Conservation (phyloP, 345 rosid species). For the Heritiera littoralis region DNA sequence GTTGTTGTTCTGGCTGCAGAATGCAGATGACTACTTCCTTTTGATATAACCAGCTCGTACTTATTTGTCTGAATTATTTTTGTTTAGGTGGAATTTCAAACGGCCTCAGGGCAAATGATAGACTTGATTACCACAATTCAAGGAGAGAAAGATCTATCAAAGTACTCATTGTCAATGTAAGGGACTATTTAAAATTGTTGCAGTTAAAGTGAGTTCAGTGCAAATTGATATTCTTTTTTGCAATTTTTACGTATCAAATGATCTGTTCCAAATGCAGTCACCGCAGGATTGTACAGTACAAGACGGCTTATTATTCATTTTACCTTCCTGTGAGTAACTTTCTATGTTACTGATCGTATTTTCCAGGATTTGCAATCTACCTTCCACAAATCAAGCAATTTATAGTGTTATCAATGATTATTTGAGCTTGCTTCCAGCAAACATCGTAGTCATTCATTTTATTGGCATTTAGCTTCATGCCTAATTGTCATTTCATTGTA, state of each 20-base stretch:
- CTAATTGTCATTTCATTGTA: neutral
- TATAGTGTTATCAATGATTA: neutral
- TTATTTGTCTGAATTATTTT: neutral
- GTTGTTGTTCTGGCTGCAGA: neutral
- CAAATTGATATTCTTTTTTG: neutral
- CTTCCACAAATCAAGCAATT: neutral
- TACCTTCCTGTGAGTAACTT: slow-evolving; percentile 74
- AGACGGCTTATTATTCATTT: slow-evolving; percentile 75
- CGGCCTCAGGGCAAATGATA: slow-evolving; percentile 74
- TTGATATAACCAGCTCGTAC: neutral
- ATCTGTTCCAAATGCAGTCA: slow-evolving; percentile 45
- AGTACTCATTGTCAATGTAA: slow-evolving; percentile 65
- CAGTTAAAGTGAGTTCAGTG: neutral
- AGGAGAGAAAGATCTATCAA: slow-evolving; percentile 71
- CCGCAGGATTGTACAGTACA: slow-evolving; percentile 74
- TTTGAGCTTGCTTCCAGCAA: neutral
- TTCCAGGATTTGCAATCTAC: neutral
- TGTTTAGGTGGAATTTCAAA: slow-evolving; percentile 73
- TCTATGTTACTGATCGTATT: neutral
- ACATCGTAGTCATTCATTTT: neutral
- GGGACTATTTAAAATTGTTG: slow-evolving; percentile 26
- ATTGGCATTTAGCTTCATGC: neutral
- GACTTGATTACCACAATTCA: slow-evolving; percentile 69
- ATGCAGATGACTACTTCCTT: neutral
- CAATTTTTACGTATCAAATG: neutral